These are phyloP conservation scores for Sanghuangporus weigelae DNA, from an alignment of 1,284 basidiomycete genomes.

Conservation along the genomic window DNA sequence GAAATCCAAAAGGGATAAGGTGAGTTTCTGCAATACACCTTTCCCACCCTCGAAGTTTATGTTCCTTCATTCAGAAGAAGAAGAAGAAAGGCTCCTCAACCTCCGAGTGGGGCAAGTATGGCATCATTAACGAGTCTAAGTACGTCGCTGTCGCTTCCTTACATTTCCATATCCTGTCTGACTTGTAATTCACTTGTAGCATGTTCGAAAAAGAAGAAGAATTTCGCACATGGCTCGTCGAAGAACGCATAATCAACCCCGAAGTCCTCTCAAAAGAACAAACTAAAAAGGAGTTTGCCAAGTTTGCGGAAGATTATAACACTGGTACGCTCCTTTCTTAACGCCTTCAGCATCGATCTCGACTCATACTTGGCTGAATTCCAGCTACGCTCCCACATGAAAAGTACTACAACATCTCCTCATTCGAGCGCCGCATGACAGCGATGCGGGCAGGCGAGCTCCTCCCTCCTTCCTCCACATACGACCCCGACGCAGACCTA, in stretches of 20 bases:
- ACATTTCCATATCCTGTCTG: neutral
- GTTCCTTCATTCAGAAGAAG: conserved; percentile 36
- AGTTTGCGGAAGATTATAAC: conserved; percentile 82
- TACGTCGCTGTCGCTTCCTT: conserved; percentile 36
- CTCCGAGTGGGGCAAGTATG: conserved; percentile 83
- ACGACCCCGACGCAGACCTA: conserved; percentile 79
- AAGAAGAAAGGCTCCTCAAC: conserved; percentile 51
- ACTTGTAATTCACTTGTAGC: conserved; percentile 31
- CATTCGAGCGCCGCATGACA: conserved; percentile 76
- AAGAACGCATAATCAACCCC: conserved; percentile 84
- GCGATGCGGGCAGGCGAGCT: conserved; percentile 77
- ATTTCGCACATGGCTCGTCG: conserved; percentile 86
- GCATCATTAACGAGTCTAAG: conserved; percentile 80
- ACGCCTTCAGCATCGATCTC: neutral
- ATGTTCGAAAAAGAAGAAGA: conserved; percentile 77
- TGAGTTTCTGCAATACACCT: conserved; percentile 14
- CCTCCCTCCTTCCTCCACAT: conserved; percentile 60
- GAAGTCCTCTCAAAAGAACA: conserved; percentile 81
- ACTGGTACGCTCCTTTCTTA: conserved; percentile 49
- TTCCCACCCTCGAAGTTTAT: neutral
- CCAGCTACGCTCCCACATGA: conserved; percentile 84
- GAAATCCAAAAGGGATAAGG: conserved; percentile 58
- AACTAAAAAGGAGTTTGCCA: conserved; percentile 76
- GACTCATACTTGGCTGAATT: neutral
- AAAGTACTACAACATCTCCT: conserved; percentile 85